Conservation (phyloP, 2,329 filamentous ascomycete species). For the Teratosphaeriaceae sp. region DNA sequence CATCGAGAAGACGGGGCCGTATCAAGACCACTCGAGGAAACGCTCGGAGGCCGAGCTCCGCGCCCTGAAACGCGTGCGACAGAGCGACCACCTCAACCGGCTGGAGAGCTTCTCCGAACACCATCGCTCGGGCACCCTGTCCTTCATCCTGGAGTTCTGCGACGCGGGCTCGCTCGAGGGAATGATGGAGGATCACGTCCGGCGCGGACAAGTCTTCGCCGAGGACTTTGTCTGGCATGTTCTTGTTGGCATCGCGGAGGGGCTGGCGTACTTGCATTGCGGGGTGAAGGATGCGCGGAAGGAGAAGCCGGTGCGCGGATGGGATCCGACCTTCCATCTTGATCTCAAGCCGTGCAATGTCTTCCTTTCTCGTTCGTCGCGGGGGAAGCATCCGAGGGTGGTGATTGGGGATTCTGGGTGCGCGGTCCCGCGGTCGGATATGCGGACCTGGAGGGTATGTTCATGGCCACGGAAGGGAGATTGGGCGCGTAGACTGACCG, state of each 20-base stretch:
- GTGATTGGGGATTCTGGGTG: slow-evolving; percentile 18
- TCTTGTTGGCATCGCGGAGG: slow-evolving; percentile 11
- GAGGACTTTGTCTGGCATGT: slow-evolving; percentile 13
- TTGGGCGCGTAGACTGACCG: background rate
- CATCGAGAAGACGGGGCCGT: slow-evolving; percentile 10
- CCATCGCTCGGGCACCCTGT: background rate
- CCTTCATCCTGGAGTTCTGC: slow-evolving; percentile 17
- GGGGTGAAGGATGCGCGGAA: slow-evolving; percentile 7
- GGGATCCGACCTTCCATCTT: slow-evolving; percentile 16
- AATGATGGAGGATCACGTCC: slow-evolving; percentile 7
- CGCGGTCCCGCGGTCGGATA: slow-evolving; percentile 7
- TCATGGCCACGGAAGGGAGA: background rate
- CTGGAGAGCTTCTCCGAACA: slow-evolving; percentile 8
- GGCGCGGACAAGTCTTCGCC: background rate
- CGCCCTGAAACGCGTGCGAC: slow-evolving; percentile 9
- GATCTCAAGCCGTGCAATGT: slow-evolving; percentile 16
- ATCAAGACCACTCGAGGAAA: background rate
- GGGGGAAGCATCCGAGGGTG: slow-evolving; percentile 8
- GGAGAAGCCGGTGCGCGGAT: background rate
- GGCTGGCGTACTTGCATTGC: slow-evolving; percentile 28
- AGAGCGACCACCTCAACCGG: slow-evolving; percentile 7
- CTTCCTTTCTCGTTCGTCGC: slow-evolving; percentile 4
- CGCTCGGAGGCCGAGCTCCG: slow-evolving; percentile 11
- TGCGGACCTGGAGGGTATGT: slow-evolving; percentile 5
- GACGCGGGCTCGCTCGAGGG: slow-evolving; percentile 12